These are phyloP conservation scores for Brettanomyces anomalus DNA, from an alignment of 805 yeast species.

Conservation along the genomic window DNA sequence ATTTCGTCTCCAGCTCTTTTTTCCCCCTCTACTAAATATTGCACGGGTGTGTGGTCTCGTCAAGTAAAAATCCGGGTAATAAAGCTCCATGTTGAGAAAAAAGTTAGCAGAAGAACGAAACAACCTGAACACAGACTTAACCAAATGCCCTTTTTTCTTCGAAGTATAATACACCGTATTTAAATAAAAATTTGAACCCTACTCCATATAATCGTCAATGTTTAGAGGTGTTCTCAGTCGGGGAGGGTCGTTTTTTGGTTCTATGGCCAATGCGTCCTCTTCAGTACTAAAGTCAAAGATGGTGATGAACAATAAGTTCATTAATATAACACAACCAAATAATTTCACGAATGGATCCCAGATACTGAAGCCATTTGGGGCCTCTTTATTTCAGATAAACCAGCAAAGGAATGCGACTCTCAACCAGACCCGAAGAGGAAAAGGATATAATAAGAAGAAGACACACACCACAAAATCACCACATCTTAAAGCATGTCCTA, in stretches of 20 bases:
- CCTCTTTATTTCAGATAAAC: conserved; percentile 9
- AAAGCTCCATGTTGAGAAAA: background rate
- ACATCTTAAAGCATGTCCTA: conserved; percentile 74
- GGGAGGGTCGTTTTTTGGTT: conserved; percentile 1
- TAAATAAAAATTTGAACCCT: no score
- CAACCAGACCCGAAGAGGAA: conserved; percentile 69
- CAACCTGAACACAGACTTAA: no score
- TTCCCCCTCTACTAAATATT: no score
- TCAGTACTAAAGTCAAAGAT: conserved; percentile 10
- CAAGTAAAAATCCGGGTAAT: no score
- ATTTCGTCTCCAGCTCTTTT: no score
- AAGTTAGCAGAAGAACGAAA: background rate
- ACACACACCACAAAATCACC: conserved; percentile 56
- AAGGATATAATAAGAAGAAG: conserved; percentile 29
- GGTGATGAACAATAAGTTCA: conserved; percentile 7
- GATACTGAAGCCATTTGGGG: conserved; percentile 3
- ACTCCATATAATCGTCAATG: conserved; percentile 7
- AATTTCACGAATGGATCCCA: background rate
- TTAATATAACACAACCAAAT: conserved; percentile 6
- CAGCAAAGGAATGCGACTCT: conserved; percentile 58
- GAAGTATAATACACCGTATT: no score
- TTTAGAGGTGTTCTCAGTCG: conserved; percentile 7
- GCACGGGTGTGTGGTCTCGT: no score
- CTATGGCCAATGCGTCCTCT: conserved; percentile 6
- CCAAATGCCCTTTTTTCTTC: no score